Percentiles rank a stretch among this genome's conserved stretches.
Evolutionary conservation across 306 rosid genomes (phyloP).

Genomic region (Rosa persica): DNA sequence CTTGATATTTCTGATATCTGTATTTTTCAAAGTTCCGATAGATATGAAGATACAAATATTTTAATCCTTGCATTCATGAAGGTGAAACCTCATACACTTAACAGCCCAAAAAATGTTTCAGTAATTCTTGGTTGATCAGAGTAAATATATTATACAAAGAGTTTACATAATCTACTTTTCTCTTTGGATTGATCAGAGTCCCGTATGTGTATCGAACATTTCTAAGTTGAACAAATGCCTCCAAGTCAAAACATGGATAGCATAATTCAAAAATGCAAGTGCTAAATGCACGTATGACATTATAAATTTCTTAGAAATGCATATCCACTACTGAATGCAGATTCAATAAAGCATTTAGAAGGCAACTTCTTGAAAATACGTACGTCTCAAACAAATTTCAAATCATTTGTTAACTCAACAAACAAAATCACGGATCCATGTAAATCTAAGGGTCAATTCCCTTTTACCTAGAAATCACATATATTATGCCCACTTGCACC

Average conservation of each 20-base stretch:
- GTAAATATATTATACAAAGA: not conserved
- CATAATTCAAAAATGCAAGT: not conserved
- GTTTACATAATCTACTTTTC: not conserved
- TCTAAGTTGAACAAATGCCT: slow-evolving; percentile 26
- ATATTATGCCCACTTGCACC: too few relatives aligned
- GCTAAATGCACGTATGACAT: not conserved
- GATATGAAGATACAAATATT: too few relatives aligned
- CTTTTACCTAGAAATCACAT: too few relatives aligned
- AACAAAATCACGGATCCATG: too few relatives aligned
- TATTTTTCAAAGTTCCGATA: too few relatives aligned
- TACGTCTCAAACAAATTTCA: too few relatives aligned
- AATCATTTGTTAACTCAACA: too few relatives aligned
- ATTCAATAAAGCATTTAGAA: too few relatives aligned
- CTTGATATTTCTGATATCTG: too few relatives aligned
- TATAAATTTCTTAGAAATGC: not conserved
- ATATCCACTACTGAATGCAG: not conserved
- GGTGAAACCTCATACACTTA: slow-evolving; percentile 1
- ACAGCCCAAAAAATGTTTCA: not conserved
- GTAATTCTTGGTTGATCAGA: not conserved
- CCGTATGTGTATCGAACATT: slow-evolving; percentile 61
- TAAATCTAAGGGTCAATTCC: too few relatives aligned
- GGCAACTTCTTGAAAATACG: too few relatives aligned
- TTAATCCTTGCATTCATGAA: not conserved
- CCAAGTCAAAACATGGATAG: slow-evolving; percentile 16
- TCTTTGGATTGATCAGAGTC: slow-evolving; percentile 34